phyloP scores from a whole-genome alignment of 139 green algal genomes.

The Medakamo hakoo region DNA sequence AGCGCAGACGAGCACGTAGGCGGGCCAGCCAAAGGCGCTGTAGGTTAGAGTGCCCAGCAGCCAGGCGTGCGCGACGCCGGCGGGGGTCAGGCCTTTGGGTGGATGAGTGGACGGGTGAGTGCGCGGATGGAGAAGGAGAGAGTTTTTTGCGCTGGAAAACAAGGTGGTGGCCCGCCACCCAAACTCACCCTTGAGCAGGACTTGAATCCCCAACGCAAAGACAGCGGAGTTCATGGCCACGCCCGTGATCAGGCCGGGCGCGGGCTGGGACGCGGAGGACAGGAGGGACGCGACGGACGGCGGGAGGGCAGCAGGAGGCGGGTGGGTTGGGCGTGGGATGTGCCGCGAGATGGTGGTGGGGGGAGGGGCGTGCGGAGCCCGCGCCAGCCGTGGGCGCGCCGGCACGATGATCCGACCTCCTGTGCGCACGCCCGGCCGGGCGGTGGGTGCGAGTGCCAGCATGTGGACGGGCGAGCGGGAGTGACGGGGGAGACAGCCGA shows the following conservation, averaged over 20 bases:
- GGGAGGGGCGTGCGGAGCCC: not conserved
- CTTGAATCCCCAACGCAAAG: conserved; percentile 37
- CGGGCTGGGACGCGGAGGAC: conserved; percentile 4
- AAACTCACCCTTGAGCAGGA: no score
- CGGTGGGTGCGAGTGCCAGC: no score
- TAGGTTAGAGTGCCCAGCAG: conserved; percentile 54
- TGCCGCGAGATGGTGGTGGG: no score
- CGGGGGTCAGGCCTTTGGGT: conserved; percentile 52
- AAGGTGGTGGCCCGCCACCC: no score
- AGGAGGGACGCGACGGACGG: not conserved
- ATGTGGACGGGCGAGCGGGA: no score
- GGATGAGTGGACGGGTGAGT: no score
- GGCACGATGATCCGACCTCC: no score
- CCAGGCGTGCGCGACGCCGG: conserved; percentile 51
- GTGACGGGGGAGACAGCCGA: no score
- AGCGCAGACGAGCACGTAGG: conserved; percentile 72
- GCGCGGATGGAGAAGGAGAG: no score
- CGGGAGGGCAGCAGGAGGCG: not conserved
- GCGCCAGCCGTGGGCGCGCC: no score
- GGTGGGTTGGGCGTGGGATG: not conserved
- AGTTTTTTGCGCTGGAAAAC: no score
- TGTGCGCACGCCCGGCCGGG: no score
- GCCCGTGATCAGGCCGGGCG: conserved; percentile 32
- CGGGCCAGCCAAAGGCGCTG: conserved; percentile 62
- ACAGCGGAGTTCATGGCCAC: conserved; percentile 31